phyloP scores from a whole-genome alignment of 352 stramenopile genomes.

The Phytophthora palmivora region DNA sequence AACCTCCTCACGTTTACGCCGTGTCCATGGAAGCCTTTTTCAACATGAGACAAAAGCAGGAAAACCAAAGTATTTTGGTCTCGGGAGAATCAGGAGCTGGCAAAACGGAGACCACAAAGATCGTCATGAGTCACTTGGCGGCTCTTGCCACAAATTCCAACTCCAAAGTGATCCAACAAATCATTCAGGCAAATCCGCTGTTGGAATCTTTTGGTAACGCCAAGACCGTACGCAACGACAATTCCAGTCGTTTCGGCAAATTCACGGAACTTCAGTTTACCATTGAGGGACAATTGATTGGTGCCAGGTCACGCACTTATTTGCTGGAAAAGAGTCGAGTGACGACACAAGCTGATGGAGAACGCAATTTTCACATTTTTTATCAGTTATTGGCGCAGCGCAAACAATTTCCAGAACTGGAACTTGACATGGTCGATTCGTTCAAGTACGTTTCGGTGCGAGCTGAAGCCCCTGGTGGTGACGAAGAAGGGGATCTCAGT shows the following conservation, averaged over 20 bases:
- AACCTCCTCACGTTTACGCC: conserved; percentile 85
- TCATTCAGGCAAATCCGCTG: conserved; percentile 93
- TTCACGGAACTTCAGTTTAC: conserved; percentile 89
- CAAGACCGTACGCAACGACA: conserved; percentile 89
- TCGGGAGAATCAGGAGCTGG: conserved; percentile 95
- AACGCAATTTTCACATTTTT: conserved; percentile 96
- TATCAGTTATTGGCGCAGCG: conserved; percentile 89
- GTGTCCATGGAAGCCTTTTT: conserved; percentile 89
- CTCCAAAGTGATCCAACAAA: conserved; percentile 94
- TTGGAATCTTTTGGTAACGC: conserved; percentile 90
- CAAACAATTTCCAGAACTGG: conserved; percentile 63
- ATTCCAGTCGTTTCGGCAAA: conserved; percentile 87
- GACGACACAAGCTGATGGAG: conserved; percentile 78
- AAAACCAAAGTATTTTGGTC: conserved; percentile 96
- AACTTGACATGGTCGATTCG: conserved; percentile 45
- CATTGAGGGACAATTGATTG: conserved; percentile 74
- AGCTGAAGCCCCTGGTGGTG: conserved; percentile 30
- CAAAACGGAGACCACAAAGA: conserved; percentile 98
- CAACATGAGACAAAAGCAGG: conserved; percentile 72
- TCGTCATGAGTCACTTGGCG: conserved; percentile 94
- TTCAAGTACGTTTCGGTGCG: conserved; percentile 78
- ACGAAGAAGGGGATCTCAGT: conserved; percentile 73
- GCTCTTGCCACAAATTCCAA: conserved; percentile 82
- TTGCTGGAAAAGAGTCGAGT: conserved; percentile 94
- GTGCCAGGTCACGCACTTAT: conserved; percentile 89